Evolutionary conservation across 345 rosid genomes (phyloP), one percentile per base, ranked within the genome.

Genomic region (Leavenworthia alabamica): DNA sequence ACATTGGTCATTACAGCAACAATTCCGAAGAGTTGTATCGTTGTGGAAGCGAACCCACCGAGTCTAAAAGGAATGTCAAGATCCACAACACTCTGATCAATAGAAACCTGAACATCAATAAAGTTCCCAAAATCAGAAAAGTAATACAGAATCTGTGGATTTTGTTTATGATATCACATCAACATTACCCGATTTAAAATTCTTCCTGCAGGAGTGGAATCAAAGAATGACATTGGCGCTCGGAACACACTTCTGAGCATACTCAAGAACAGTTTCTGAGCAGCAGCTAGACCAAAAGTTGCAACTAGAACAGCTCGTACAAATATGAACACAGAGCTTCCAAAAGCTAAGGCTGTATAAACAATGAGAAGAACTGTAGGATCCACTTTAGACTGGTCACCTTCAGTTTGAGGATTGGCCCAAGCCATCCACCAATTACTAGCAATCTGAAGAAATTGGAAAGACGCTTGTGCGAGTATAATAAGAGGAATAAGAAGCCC

Each of bases 401-500:
- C 99, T 83, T 82, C 95, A 11, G 91, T 86, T 68, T 89, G 99
- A 61, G 99, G 99, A 77, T 90, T 93, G 36, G 97, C 97, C 99
- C 99, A 93, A 57, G 99, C 99, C 99, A 93, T 93, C 99, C 99
- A 93, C 99, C 99, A 93, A 72, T 81, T 93, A 77, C 99, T 84
- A 74, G 96, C 92, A 68, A 93, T 93, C 80, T 93, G 99, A 62
- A 93, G 99, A 77, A 93, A 90, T 47, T 93, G 99, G 69, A 93
- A 93, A 66, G 86, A 66, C 52, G 79, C 72, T 73, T 93, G 99
- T 39, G 97, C 96, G 29, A 93, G 64, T 64, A 93, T 83, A 51
- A 93, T 93, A 24, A 83, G 90, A 7, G 99, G 97, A 75, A 93
- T 88, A 62, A 93, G 75, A 46, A 80, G 48, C 63, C 99, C 99